These are phyloP conservation scores for Leccinum rimulosum DNA, from an alignment of 768 basidiomycete species.

Conservation along the genomic window DNA sequence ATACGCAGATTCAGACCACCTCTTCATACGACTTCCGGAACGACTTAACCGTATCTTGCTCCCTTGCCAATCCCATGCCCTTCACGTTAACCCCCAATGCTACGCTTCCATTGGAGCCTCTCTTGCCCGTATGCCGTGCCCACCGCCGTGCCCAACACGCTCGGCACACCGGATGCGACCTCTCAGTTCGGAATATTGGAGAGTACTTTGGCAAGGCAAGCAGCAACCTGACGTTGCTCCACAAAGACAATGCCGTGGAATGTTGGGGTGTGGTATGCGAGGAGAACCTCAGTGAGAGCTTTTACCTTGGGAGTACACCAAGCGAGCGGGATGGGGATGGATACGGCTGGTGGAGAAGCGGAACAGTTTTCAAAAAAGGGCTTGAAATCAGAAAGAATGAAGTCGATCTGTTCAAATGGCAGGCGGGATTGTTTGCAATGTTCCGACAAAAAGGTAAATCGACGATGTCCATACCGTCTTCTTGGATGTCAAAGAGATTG, in stretches of 20 bases:
- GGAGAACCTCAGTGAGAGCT: slow-evolving; percentile 58
- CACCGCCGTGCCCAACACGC: slow-evolving; percentile 68
- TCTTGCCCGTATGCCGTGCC: slow-evolving; percentile 25
- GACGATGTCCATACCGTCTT: slow-evolving; percentile 30
- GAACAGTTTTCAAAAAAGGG: slow-evolving; percentile 36
- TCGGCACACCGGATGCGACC: slow-evolving; percentile 58
- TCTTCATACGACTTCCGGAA: slow-evolving; percentile 70
- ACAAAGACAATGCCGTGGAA: slow-evolving; percentile 90
- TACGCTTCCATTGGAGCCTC: slow-evolving; percentile 12
- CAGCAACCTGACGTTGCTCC: slow-evolving; percentile 78
- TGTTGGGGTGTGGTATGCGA: slow-evolving; percentile 45
- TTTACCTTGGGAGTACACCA: slow-evolving; percentile 53
- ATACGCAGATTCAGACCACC: slow-evolving; percentile 65
- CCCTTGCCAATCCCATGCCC: slow-evolving; percentile 51
- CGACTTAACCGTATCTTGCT: slow-evolving; percentile 57
- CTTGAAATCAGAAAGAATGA: slow-evolving; percentile 46
- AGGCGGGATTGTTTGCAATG: slow-evolving; percentile 29
- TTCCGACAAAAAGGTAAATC: slow-evolving; percentile 13
- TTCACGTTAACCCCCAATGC: slow-evolving; percentile 37
- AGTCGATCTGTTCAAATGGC: slow-evolving; percentile 46
- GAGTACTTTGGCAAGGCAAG: slow-evolving; percentile 64
- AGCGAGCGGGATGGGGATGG: slow-evolving; percentile 34
- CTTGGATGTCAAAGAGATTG: slow-evolving; percentile 17
- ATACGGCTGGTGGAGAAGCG: slow-evolving; percentile 28
- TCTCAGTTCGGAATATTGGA: slow-evolving; percentile 55